phyloP scores from a whole-genome alignment of 2,329 filamentous ascomycete genomes.

The Monosporascus ibericus region DNA sequence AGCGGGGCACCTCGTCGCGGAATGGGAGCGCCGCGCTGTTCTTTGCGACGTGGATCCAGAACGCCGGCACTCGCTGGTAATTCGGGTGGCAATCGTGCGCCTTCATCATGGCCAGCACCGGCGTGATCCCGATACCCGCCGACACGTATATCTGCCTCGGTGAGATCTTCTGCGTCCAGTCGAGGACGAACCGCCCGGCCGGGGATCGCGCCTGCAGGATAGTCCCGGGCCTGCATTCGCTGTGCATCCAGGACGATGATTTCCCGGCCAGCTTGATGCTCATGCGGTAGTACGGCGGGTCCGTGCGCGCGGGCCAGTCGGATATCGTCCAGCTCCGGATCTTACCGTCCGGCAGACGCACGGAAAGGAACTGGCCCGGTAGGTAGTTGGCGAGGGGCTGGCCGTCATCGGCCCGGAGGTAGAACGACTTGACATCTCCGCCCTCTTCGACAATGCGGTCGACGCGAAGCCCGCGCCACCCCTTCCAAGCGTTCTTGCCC shows the following conservation, averaged over 20 bases:
- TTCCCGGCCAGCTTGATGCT: slow-evolving; percentile 13
- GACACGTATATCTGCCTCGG: slow-evolving; percentile 16
- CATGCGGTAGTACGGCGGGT: slow-evolving; percentile 15
- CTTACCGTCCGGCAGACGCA: slow-evolving; percentile 11
- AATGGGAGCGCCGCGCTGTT: slow-evolving; percentile 9
- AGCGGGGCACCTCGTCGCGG: slow-evolving; percentile 6
- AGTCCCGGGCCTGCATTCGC: slow-evolving; percentile 8
- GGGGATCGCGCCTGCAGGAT: slow-evolving; percentile 13
- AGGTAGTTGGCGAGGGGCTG: slow-evolving; percentile 14
- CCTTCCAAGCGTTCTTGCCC: slow-evolving; percentile 15
- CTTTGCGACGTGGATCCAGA: slow-evolving; percentile 17
- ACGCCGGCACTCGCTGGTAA: slow-evolving; percentile 5
- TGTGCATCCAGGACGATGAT: slow-evolving; percentile 18
- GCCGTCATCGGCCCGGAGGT: slow-evolving; percentile 10
- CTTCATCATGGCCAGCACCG: slow-evolving; percentile 19
- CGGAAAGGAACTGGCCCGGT: slow-evolving; percentile 19
- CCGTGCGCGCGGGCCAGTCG: slow-evolving; percentile 10
- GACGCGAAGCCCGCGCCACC: slow-evolving; percentile 14
- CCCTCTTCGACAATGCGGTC: slow-evolving; percentile 11
- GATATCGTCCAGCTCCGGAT: slow-evolving; percentile 19
- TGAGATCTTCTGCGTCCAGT: slow-evolving; percentile 7
- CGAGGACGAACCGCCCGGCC: slow-evolving; percentile 16
- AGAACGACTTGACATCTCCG: slow-evolving; percentile 17
- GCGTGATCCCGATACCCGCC: slow-evolving; percentile 19
- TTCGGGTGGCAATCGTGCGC: slow-evolving; percentile 15